Percentiles rank a stretch among this genome's conserved stretches.
Evolutionary conservation across 352 stramenopile species (phyloP).

Genomic region (Globisporangium echinulatum): DNA sequence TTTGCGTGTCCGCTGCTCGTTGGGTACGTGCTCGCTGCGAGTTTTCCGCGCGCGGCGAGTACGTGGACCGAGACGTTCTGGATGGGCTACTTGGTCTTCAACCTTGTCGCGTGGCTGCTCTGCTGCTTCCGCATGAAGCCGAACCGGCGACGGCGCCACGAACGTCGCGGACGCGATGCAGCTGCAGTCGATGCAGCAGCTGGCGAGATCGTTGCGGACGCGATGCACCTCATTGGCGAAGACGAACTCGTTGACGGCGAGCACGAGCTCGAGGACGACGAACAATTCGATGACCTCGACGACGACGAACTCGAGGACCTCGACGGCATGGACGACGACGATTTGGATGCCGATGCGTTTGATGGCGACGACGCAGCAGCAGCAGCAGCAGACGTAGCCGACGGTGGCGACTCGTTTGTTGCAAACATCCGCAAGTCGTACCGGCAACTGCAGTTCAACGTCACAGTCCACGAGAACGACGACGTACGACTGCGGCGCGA

Average conservation of each 20-base stretch:
- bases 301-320: conserved; percentile 30
- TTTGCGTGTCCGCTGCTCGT: conserved; percentile 66
- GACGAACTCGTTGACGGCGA: conserved; percentile 17
- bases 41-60: conserved; percentile 37
- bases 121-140: conserved; percentile 61
- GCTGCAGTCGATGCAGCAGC: no score
- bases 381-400: conserved; percentile 16
- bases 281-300: conserved; percentile 28
- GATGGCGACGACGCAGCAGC: not conserved
- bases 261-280: conserved; percentile 14
- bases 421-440: conserved; percentile 50
- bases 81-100: conserved; percentile 71
- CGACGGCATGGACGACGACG: conserved; percentile 29
- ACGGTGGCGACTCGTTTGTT: conserved; percentile 25
- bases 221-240: conserved; percentile 11
- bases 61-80: conserved; percentile 61
- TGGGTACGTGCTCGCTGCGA: conserved; percentile 52
- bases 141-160: conserved; percentile 31
- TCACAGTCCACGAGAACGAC: conserved; percentile 70
- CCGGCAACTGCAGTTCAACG: conserved; percentile 62
- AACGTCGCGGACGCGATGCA: conserved; percentile 10
- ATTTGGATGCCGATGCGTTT: conserved; percentile 24
- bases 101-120: conserved; percentile 64
- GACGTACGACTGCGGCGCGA: conserved; percentile 47
- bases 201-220: conserved; percentile 7